Evolutionary conservation across 192 early-diverging fungal genomes (phyloP).

Genomic region (Coemansia sp.): DNA sequence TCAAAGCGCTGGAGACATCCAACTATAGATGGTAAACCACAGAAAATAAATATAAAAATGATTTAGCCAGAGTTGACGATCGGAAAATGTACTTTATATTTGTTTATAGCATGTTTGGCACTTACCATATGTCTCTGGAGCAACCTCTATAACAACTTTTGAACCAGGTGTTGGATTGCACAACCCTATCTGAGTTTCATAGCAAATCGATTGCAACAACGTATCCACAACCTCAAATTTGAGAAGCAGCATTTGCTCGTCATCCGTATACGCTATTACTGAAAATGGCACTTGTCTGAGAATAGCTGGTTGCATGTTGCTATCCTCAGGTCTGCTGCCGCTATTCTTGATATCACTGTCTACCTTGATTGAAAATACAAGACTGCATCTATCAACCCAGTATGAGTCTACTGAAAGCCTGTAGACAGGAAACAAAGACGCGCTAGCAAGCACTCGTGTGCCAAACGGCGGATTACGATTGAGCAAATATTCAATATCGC

Average conservation of each 20-base stretch:
- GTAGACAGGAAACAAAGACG: slow-evolving; percentile 8
- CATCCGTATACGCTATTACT: slow-evolving; percentile 28
- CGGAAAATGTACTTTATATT: too few species aligned
- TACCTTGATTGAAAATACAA: slow-evolving; percentile 32
- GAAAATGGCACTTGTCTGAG: slow-evolving; percentile 7
- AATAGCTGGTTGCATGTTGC: neutral
- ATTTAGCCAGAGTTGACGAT: too few species aligned
- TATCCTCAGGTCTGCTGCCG: neutral
- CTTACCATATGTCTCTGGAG: slow-evolving; percentile 40
- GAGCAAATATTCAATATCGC: slow-evolving; percentile 59
- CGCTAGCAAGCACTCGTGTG: slow-evolving; percentile 50
- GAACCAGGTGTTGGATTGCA: slow-evolving; percentile 29
- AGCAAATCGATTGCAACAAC: slow-evolving; percentile 9
- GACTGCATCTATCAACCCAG: slow-evolving; percentile 29
- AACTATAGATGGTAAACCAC: neutral
- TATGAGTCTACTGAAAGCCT: slow-evolving; percentile 6
- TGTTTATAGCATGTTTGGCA: neutral
- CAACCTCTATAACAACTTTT: slow-evolving; percentile 27
- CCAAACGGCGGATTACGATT: slow-evolving; percentile 65
- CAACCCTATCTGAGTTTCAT: slow-evolving; percentile 29
- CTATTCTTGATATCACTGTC: neutral
- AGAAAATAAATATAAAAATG: too few species aligned
- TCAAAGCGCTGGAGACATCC: slow-evolving; percentile 23
- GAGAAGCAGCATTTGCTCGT: slow-evolving; percentile 19
- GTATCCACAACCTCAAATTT: slow-evolving; percentile 30